Percentiles rank a stretch among this genome's conserved stretches.
Conservation (phyloP, 129 eudicot genomes). For the Apium graveolens region DNA sequence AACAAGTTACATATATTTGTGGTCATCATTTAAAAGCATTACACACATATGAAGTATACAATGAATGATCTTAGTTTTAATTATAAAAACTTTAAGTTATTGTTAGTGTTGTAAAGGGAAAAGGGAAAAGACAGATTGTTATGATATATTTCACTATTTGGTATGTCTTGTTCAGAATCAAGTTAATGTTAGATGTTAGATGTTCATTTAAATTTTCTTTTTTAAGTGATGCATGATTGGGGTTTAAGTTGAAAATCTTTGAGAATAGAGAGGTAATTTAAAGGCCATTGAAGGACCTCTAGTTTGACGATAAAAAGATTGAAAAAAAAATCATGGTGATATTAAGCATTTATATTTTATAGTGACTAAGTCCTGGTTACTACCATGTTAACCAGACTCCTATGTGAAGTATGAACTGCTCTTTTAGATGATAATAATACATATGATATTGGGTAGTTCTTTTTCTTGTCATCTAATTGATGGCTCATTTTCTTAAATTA, state of each 20-base stretch:
- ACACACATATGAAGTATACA: not conserved
- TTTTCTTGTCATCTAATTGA: not conserved
- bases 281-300: not conserved
- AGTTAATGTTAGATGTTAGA: not conserved
- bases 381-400: not conserved
- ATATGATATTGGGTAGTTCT: too few species aligned
- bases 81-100: not conserved
- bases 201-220: too few species aligned
- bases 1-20: not conserved
- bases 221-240: not conserved
- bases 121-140: not conserved
- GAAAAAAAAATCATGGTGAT: not conserved
- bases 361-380: too few species aligned
- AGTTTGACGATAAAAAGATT: too few species aligned
- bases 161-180: not conserved
- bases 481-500: not conserved
- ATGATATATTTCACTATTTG: too few species aligned
- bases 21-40: not conserved
- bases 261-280: not conserved
- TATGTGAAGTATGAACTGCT: not conserved
- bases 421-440: not conserved
- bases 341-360: too few species aligned
- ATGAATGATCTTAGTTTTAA: not conserved
- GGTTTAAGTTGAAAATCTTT: not conserved
- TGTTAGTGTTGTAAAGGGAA: not conserved